A percentile compares a stretch with the other conserved stretches of the same genome.
Conservation (phyloP, 306 rosid genomes). For the Prunus kanzakura region DNA sequence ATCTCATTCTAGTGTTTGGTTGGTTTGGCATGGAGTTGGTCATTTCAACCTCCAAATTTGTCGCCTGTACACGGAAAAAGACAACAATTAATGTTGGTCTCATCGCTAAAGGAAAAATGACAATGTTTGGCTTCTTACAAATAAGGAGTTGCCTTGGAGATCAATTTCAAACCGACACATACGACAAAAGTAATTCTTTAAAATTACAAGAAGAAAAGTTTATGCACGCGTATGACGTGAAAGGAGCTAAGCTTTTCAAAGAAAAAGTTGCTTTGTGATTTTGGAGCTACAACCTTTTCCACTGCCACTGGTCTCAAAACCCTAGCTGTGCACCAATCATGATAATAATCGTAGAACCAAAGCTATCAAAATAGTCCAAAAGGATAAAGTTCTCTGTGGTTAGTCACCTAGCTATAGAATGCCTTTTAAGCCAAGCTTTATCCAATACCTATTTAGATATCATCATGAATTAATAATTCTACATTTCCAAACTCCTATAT, state of each 20-base stretch:
- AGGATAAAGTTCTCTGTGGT: background rate
- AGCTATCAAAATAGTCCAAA: background rate
- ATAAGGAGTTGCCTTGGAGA: no score
- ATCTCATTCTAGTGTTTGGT: background rate
- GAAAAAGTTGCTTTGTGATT: no score
- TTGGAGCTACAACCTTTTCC: background rate
- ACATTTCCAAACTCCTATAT: slow-evolving; percentile 4
- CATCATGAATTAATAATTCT: background rate
- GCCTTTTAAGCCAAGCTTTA: slow-evolving; percentile 7
- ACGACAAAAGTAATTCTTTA: no score
- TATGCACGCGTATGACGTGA: no score
- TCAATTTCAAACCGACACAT: no score
- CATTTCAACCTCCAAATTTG: background rate
- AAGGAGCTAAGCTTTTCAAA: no score
- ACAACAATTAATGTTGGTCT: background rate
- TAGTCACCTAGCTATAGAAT: background rate
- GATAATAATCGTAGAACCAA: background rate
- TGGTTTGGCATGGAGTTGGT: background rate
- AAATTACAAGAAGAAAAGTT: no score
- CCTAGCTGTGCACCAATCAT: background rate
- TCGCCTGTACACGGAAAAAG: background rate
- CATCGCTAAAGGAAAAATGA: no score
- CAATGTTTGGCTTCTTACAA: no score
- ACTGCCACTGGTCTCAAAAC: background rate
- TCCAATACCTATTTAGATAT: background rate